phyloP scores from a whole-genome alignment of 208 protist species.

The Leishmania mexicana region DNA sequence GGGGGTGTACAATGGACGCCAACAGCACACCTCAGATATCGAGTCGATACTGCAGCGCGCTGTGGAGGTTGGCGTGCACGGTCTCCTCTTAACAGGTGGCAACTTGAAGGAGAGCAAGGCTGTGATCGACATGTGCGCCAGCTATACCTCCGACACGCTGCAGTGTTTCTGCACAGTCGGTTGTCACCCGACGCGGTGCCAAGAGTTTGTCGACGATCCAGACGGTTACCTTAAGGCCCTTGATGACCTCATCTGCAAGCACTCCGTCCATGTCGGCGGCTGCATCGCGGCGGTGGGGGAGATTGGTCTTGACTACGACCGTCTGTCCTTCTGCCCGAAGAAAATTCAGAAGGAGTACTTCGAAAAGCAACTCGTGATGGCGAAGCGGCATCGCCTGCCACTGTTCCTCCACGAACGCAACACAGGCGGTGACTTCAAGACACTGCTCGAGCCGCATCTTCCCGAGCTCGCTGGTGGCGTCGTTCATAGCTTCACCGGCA shows the following conservation, averaged over 20 bases:
- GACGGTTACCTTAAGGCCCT: conserved; percentile 55
- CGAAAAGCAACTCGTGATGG: conserved; percentile 79
- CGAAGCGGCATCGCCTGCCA: conserved; percentile 80
- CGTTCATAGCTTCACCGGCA: conserved; percentile 96
- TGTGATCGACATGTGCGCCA: conserved; percentile 62
- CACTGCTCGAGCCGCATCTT: conserved; percentile 52
- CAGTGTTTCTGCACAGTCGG: conserved; percentile 80
- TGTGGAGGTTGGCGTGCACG: conserved; percentile 51
- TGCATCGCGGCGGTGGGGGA: conserved; percentile 88
- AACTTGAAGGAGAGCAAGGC: conserved; percentile 55
- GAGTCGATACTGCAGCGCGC: conserved; percentile 63
- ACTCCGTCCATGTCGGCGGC: conserved; percentile 57
- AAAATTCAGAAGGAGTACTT: conserved; percentile 90
- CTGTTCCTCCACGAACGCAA: conserved; percentile 95
- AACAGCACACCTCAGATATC: conserved; percentile 59
- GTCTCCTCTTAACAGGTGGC: conserved; percentile 78
- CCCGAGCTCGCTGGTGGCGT: conserved; percentile 74
- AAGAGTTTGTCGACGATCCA: conserved; percentile 70
- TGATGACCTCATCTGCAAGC: conserved; percentile 47
- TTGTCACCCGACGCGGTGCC: conserved; percentile 89
- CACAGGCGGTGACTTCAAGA: conserved; percentile 84
- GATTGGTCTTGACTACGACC: conserved; percentile 94
- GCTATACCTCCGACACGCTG: conserved; percentile 40
- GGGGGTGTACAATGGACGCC: conserved; percentile 70
- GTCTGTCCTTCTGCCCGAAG: conserved; percentile 90